Percentiles rank a stretch among this genome's conserved stretches.
These are phyloP conservation scores for Aspergillus sp. DNA, from an alignment of 2,329 filamentous ascomycete species.

Conservation along the genomic window DNA sequence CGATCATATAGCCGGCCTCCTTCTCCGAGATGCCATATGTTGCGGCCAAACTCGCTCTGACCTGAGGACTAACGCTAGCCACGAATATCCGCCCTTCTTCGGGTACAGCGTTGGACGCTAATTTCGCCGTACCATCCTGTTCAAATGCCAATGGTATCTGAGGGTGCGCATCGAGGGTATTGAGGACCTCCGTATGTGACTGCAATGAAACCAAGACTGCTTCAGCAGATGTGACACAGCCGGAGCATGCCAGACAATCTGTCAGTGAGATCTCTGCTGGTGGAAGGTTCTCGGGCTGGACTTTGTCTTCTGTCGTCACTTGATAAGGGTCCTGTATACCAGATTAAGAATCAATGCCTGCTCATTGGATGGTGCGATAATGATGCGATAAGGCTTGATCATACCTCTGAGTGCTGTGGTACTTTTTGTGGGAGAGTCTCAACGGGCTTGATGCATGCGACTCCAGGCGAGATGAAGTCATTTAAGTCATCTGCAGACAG, in stretches of 20 bases:
- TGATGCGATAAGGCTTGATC: slow-evolving; percentile 8
- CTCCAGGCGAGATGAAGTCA: slow-evolving; percentile 96
- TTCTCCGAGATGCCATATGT: slow-evolving; percentile 67
- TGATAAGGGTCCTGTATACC: slow-evolving; percentile 57
- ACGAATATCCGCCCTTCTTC: slow-evolving; percentile 70
- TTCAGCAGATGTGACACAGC: slow-evolving; percentile 94
- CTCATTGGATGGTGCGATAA: slow-evolving; percentile 2
- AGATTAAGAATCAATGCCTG: slow-evolving; percentile 14
- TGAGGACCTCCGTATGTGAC: slow-evolving; percentile 84
- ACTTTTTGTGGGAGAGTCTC: slow-evolving; percentile 72
- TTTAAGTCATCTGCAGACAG: slow-evolving; percentile 95
- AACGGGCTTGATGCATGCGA: slow-evolving; percentile 96
- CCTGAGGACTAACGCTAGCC: slow-evolving; percentile 87
- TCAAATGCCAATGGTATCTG: slow-evolving; percentile 30
- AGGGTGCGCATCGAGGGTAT: slow-evolving; percentile 62
- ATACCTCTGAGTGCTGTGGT: slow-evolving; percentile 42
- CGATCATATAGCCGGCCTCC: slow-evolving; percentile 74
- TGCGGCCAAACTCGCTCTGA: slow-evolving; percentile 79
- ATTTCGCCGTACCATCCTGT: slow-evolving; percentile 36
- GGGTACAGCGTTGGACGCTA: slow-evolving; percentile 25
- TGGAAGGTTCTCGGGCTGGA: slow-evolving; percentile 50
- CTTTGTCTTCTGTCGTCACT: slow-evolving; percentile 86
- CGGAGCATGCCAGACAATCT: slow-evolving; percentile 94
- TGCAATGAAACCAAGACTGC: slow-evolving; percentile 94
- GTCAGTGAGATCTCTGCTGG: slow-evolving; percentile 92